phyloP scores from a whole-genome alignment of 2,329 filamentous ascomycete genomes.

The Fusarium fujikuroi region DNA sequence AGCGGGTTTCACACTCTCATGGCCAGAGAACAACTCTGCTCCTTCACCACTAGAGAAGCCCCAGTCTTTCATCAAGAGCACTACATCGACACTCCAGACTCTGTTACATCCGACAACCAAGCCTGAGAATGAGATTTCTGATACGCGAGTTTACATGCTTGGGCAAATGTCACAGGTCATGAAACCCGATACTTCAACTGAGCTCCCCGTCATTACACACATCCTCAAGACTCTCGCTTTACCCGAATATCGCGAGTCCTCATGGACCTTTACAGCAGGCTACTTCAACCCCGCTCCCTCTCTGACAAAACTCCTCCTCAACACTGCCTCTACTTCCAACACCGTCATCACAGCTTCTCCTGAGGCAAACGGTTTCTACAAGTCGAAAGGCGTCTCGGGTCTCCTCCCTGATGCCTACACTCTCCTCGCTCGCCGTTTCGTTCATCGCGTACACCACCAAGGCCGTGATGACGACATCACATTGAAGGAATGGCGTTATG shows the following conservation, averaged over 20 bases:
- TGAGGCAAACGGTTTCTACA: conserved; percentile 94
- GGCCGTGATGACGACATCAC: conserved; percentile 68
- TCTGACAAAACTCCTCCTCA: conserved; percentile 81
- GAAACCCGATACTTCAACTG: conserved; percentile 82
- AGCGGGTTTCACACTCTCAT: conserved; percentile 71
- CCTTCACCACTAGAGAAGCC: conserved; percentile 80
- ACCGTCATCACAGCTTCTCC: conserved; percentile 93
- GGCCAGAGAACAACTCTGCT: conserved; percentile 79
- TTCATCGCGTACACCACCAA: conserved; percentile 65
- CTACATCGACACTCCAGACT: conserved; percentile 73
- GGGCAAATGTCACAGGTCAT: conserved; percentile 89
- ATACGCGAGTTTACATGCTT: conserved; percentile 86
- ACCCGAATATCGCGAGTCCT: conserved; percentile 72
- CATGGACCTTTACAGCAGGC: conserved; percentile 96
- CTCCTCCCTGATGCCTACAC: conserved; percentile 94
- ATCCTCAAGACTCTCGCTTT: conserved; percentile 76
- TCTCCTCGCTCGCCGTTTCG: conserved; percentile 83
- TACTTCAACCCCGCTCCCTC: conserved; percentile 97
- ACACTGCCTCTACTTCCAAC: conserved; percentile 74
- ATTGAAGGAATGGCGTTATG: conserved; percentile 88
- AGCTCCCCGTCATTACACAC: conserved; percentile 82
- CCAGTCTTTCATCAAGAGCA: conserved; percentile 73
- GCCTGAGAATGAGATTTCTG: conserved; percentile 46
- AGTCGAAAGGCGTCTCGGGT: conserved; percentile 86
- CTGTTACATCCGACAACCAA: conserved; percentile 64